Conservation (phyloP, 805 yeast species). For the Teunomyces barrocoloradensis region DNA sequence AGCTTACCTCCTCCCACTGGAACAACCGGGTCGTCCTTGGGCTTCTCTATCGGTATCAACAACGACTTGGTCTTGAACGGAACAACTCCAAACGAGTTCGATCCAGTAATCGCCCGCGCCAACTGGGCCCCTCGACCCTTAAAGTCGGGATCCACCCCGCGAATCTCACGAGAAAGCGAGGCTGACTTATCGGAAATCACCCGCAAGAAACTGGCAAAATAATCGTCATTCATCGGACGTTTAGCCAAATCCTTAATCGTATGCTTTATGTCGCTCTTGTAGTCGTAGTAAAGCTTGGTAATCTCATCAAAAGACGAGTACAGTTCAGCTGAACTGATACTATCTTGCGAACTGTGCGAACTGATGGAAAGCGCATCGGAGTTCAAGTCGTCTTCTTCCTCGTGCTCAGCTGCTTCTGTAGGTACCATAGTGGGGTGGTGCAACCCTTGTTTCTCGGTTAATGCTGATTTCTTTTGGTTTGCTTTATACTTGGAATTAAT, state of each 20-base stretch:
- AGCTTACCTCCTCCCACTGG: slow-evolving; percentile 7
- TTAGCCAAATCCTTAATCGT: slow-evolving; percentile 13
- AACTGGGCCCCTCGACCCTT: slow-evolving; percentile 41
- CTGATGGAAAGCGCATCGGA: slow-evolving; percentile 14
- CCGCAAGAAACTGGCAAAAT: slow-evolving; percentile 25
- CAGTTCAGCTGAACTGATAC: slow-evolving; percentile 22
- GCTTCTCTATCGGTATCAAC: slow-evolving; percentile 28
- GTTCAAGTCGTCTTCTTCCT: slow-evolving; percentile 1
- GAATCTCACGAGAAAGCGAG: slow-evolving; percentile 33
- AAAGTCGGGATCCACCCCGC: slow-evolving; percentile 37
- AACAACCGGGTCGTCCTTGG: background rate
- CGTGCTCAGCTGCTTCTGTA: background rate
- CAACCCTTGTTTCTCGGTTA: too few species aligned
- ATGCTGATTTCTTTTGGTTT: background rate
- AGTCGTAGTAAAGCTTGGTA: slow-evolving; percentile 28
- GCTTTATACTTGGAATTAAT: slow-evolving; percentile 11
- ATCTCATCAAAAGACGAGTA: slow-evolving; percentile 42
- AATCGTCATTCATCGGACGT: slow-evolving; percentile 22
- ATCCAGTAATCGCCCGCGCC: slow-evolving; percentile 43
- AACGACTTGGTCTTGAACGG: slow-evolving; percentile 44
- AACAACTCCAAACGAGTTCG: slow-evolving; percentile 36
- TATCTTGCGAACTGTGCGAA: slow-evolving; percentile 16
- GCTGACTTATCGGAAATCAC: slow-evolving; percentile 35
- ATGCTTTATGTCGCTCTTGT: slow-evolving; percentile 20
- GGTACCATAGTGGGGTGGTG: too few species aligned